Base-by-base conservation (phyloP, 2,329 filamentous ascomycete species). In the Talaromyces albobiverticillius region DNA sequence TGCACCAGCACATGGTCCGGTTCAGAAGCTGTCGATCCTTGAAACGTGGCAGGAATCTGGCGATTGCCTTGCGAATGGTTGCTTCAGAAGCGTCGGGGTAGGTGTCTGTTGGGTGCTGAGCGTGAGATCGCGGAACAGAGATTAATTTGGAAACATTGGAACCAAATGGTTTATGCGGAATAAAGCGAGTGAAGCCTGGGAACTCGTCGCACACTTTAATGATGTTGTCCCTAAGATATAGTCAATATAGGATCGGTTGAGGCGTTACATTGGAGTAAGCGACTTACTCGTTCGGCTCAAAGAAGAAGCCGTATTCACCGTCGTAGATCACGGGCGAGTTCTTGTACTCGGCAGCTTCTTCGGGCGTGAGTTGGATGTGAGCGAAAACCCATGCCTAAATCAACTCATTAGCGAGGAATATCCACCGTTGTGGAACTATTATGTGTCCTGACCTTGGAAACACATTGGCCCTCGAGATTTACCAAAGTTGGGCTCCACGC, bases 401-500 rank as follows among this genome's bases (percentile, higher is more conserved):
- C 26, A 18, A 16, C 8, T 7, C n/a, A 40, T 40, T 16, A 40
- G 16, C 9, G 8, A 3, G 16, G 14, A n/a, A 16, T 38, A 4
- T 38, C 34, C 26, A 29, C 26, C 10, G 26, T 10, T 29, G 26
- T 29, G 26, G 10, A 29, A n/a, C 34, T 38, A 7, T 9, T 38
- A 38, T 38, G 16, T 34, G 31, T 14, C 31, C 85, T 80, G 2
- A 81, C 85, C 2, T 81, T 83, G n/a, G 84, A 83, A 13, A 78
- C 80, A 22, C 79, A 73, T 54, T 85, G 81, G 2, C 61, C 49
- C 5, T 78, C 59, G 2, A 64, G 57, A 53, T 78, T 74, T 59
- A 80, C 77, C 1, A 77, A 34, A 10, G 79, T 75, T 26, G 79
- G 78, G 46, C 85, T 73, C 66, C 81, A 79, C 5, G 82, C 82